Base-by-base conservation (phyloP, 345 rosid genomes). In the Cardamine occulta region DNA sequence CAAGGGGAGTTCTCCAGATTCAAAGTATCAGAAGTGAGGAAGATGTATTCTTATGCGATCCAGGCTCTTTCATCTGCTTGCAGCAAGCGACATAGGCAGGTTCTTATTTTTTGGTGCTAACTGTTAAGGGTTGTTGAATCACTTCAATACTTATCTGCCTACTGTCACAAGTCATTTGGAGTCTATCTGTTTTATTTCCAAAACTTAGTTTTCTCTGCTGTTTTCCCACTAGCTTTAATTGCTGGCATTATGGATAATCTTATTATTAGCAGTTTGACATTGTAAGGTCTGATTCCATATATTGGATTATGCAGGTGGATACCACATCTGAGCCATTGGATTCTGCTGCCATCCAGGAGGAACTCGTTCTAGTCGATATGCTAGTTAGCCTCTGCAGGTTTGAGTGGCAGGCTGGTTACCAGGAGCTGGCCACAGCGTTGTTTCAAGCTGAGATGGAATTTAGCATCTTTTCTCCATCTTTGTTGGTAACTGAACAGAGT, bases 71-170 rank as follows among this genome's bases (percentile, higher is more conserved):
- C 89, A 77, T 73, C 91, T 67, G 84, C 93, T 54, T 81, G 87
- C 89, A 83, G 77, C 87, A 86, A 83, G 97, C 97, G 87, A 85
- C 83, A 80, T 88, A 92, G 97, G 96, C 97, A 94, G 99, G 99
- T 90, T 87, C 88, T 90, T 81, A 78, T 73, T 79, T 79, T 81
- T 56, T 68, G 23, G 57, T 74, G 55, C 63, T 57, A 15, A 62
- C 66, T 14, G 12, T 7, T 40, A 39, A 37, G 74, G 40, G 40
- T 72, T 74, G 45, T 69, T 74, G 14, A 69, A 13, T 57, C 68
- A 74, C 51, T 69, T 48, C 12, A 67, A 26, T 67, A 54, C 45
- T 35, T 73, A 39, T 60, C 24, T 52, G 53, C 56, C 23, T 40
- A 58, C 64, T 65, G 59, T 21, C 13, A 31, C 71, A 55, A 63